Percentiles rank a stretch among this genome's conserved stretches.
These are phyloP conservation scores for Aspergillus funiculosus DNA, from an alignment of 495 filamentous ascomycete species.

Conservation along the genomic window DNA sequence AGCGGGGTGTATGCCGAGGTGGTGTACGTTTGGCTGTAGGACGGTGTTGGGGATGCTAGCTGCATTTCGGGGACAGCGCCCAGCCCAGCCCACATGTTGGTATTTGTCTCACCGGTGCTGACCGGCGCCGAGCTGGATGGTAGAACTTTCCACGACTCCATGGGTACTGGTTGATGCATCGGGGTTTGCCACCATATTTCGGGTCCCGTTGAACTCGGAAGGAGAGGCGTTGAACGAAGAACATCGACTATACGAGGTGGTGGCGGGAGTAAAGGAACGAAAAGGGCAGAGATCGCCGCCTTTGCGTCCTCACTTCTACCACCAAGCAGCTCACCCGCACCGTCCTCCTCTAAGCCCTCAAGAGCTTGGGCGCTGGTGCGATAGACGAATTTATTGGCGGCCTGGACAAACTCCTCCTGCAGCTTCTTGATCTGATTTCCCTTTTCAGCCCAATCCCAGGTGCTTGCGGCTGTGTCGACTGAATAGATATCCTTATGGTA, in stretches of 20 bases:
- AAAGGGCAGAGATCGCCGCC: conserved; percentile 72
- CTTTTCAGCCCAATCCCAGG: conserved; percentile 97
- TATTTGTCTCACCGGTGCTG: conserved; percentile 62
- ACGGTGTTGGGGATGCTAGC: conserved; percentile 66
- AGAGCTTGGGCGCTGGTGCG: conserved; percentile 82
- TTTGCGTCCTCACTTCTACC: conserved; percentile 95
- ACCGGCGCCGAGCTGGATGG: conserved; percentile 77
- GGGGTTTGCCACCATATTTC: conserved; percentile 72
- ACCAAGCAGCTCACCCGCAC: conserved; percentile 85
- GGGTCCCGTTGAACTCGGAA: conserved; percentile 77
- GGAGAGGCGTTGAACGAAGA: conserved; percentile 73
- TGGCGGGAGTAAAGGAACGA: conserved; percentile 85
- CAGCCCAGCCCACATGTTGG: conserved; percentile 77
- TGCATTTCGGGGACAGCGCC: conserved; percentile 59
- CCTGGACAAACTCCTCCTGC: conserved; percentile 95
- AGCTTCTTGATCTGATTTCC: conserved; percentile 93
- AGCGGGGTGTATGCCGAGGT: conserved; percentile 62
- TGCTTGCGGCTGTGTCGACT: conserved; percentile 79
- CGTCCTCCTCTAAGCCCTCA: conserved; percentile 95
- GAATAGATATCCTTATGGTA: conserved; percentile 98
- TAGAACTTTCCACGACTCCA: conserved; percentile 91
- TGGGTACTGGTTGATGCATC: conserved; percentile 55
- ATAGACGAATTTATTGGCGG: conserved; percentile 96
- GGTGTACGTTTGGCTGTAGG: conserved; percentile 74
- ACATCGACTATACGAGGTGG: conserved; percentile 91